A percentile compares a stretch with the other conserved stretches of the same genome.
These are phyloP conservation scores for Porogramme epimiltina DNA, from an alignment of 1,284 basidiomycete genomes.

Conservation along the genomic window DNA sequence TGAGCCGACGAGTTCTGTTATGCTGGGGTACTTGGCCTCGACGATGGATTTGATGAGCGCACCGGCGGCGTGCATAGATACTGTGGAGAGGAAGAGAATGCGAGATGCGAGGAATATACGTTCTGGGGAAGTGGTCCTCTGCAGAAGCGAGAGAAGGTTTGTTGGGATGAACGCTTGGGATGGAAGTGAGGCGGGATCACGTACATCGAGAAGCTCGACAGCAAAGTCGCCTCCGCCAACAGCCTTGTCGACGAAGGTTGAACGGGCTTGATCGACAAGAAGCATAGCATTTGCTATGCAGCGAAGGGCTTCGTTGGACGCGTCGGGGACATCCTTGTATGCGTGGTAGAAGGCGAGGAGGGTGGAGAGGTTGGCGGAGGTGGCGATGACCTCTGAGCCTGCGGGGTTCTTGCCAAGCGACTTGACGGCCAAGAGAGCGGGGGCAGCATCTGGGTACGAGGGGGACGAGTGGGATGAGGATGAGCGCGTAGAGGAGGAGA, in stretches of 20 bases:
- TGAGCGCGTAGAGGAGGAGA: background rate
- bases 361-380: constrained; percentile 50
- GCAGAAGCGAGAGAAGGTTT: background rate
- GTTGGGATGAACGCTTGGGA: constrained; percentile 1
- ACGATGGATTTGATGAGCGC: constrained; percentile 59
- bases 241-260: constrained; percentile 54
- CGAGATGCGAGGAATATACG: constrained; percentile 74
- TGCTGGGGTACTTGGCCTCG: constrained; percentile 56
- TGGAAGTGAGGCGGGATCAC: constrained; percentile 20
- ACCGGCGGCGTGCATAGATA: constrained; percentile 41
- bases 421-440: constrained; percentile 74
- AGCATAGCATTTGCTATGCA: constrained; percentile 78
- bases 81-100: constrained; percentile 74
- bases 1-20: constrained; percentile 59
- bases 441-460: constrained; percentile 50
- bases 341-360: constrained; percentile 52
- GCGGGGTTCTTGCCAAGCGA: constrained; percentile 71
- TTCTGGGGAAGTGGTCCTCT: constrained; percentile 67
- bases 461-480: background rate
- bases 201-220: constrained; percentile 62
- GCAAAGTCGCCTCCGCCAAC: constrained; percentile 64
- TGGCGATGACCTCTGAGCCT: constrained; percentile 67
- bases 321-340: constrained; percentile 59
- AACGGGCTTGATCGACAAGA: constrained; percentile 62
- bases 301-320: constrained; percentile 68